Percentiles rank a stretch among this genome's conserved stretches.
Evolutionary conservation across 2,329 filamentous ascomycete genomes (phyloP).

Genomic region (Xylaria sp.): DNA sequence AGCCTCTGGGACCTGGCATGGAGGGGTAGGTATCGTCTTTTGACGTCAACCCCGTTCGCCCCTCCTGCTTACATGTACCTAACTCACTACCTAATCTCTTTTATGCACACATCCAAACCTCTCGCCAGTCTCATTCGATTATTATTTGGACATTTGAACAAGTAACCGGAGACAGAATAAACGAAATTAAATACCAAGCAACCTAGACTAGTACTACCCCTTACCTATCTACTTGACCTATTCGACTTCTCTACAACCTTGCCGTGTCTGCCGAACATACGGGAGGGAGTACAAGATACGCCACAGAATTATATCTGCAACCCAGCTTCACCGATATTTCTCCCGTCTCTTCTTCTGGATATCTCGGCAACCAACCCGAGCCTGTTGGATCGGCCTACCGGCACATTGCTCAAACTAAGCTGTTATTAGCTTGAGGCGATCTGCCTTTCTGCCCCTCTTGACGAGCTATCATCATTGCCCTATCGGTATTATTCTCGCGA

Average conservation of each 20-base stretch:
- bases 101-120: neutral
- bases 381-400: conserved; percentile 5
- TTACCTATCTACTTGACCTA: neutral
- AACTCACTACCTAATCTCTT: no score
- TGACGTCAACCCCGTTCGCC: conserved; percentile 37
- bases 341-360: neutral
- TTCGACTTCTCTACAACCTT: neutral
- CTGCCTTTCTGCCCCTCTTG: conserved; percentile 5
- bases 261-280: neutral
- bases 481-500: neutral
- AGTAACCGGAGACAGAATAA: neutral
- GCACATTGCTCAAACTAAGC: conserved; percentile 1
- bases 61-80: neutral
- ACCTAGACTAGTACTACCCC: neutral
- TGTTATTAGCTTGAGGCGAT: neutral
- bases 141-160: neutral
- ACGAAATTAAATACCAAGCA: neutral
- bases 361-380: conserved; percentile 8
- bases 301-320: neutral
- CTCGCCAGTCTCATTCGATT: neutral
- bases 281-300: neutral
- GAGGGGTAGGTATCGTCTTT: conserved; percentile 30
- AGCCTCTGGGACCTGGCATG: neutral
- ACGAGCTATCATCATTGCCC: neutral
- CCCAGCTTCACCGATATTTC: neutral